A percentile compares a stretch with the other conserved stretches of the same genome.
phyloP scores from a whole-genome alignment of 371 early-diverging fungal species.

The Catenaria anguillulae region DNA sequence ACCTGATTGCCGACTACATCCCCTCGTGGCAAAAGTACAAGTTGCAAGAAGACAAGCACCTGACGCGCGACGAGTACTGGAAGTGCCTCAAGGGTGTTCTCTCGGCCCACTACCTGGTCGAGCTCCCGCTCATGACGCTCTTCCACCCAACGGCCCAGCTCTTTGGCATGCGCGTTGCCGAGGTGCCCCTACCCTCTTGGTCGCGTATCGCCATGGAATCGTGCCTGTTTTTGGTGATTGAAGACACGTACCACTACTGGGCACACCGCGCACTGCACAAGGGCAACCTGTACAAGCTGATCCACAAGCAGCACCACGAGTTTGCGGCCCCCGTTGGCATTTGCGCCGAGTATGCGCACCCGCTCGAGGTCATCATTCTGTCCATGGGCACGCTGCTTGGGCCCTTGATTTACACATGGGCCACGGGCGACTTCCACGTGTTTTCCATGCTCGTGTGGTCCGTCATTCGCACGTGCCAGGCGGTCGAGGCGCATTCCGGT shows the following conservation, averaged over 20 bases:
- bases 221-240: constrained; percentile 59
- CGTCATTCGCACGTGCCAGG: constrained; percentile 53
- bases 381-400: constrained; percentile 61
- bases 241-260: constrained; percentile 67
- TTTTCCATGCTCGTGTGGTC: constrained; percentile 69
- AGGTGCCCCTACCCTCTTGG: constrained; percentile 69
- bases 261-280: constrained; percentile 75
- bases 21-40: constrained; percentile 63
- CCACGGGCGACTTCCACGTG: constrained; percentile 49
- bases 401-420: constrained; percentile 44
- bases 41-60: constrained; percentile 60
- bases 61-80: constrained; percentile 50
- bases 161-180: constrained; percentile 71
- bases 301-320: constrained; percentile 90
- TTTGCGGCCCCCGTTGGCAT: constrained; percentile 81
- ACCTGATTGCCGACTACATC: constrained; percentile 48
- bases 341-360: constrained; percentile 74
- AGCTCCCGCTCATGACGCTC: constrained; percentile 66
- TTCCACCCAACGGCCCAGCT: constrained; percentile 70
- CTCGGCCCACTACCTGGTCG: constrained; percentile 52
- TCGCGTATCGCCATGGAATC: constrained; percentile 37
- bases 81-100: constrained; percentile 57
- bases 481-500: constrained; percentile 85
- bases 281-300: constrained; percentile 57
- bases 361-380: constrained; percentile 56